A percentile compares a stretch with the other conserved stretches of the same genome.
Conservation (phyloP, 495 filamentous ascomycete species). For the Aspergillus leporis region DNA sequence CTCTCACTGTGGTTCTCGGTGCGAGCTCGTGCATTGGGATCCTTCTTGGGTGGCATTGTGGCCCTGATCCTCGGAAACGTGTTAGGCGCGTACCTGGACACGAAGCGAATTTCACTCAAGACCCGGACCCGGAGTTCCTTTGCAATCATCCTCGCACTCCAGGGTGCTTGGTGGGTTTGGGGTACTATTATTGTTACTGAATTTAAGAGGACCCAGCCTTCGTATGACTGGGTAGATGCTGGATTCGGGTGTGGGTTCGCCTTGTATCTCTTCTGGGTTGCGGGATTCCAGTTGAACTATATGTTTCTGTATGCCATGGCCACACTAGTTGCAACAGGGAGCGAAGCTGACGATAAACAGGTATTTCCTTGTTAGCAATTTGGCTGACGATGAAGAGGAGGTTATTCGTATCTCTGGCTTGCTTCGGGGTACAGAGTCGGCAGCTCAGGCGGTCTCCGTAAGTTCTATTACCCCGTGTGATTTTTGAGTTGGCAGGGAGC, state of each 20-base stretch:
- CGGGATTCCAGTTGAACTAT: conserved; percentile 65
- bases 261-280: conserved; percentile 58
- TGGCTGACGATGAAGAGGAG: conserved; percentile 56
- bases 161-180: conserved; percentile 66
- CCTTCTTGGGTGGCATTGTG: conserved; percentile 60
- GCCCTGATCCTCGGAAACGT: conserved; percentile 58
- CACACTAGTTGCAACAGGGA: not conserved
- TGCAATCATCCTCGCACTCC: conserved; percentile 47
- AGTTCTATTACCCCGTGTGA: conserved; percentile 3
- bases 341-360: conserved; percentile 27
- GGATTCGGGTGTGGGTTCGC: conserved; percentile 60
- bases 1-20: conserved; percentile 61
- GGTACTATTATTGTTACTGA: conserved; percentile 55
- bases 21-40: conserved; percentile 60
- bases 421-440: conserved; percentile 61
- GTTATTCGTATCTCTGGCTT: conserved; percentile 62
- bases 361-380: conserved; percentile 62
- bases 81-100: conserved; percentile 57
- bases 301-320: conserved; percentile 52
- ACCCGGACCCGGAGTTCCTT: conserved; percentile 45
- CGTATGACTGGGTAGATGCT: conserved; percentile 56
- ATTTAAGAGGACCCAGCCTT: conserved; percentile 49
- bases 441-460: conserved; percentile 59
- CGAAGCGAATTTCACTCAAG: conserved; percentile 47
- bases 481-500: not conserved